Percentiles rank a stretch among this genome's conserved stretches.
phyloP scores from a whole-genome alignment of 805 yeast genomes.

The Cyberlindnera maritima region DNA sequence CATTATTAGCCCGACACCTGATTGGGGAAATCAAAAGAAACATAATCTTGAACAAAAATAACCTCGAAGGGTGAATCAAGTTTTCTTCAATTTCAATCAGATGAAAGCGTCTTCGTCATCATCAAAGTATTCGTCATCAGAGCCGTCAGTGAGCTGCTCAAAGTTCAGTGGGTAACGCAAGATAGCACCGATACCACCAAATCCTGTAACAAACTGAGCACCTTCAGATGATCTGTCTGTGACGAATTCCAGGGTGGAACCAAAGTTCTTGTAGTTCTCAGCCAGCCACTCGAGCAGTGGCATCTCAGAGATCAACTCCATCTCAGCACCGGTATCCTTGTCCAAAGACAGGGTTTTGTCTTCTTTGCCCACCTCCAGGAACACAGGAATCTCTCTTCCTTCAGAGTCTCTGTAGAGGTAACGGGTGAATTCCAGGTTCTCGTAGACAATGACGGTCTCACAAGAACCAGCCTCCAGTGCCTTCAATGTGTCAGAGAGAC shows the following conservation, averaged over 20 bases:
- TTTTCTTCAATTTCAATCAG: slow-evolving; percentile 1
- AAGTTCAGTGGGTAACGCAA: slow-evolving; percentile 96
- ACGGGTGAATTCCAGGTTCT: slow-evolving; percentile 83
- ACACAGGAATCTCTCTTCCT: slow-evolving; percentile 71
- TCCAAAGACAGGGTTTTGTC: slow-evolving; percentile 77
- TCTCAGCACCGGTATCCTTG: slow-evolving; percentile 83
- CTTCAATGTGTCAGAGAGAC: slow-evolving; percentile 93
- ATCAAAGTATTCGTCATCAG: slow-evolving; percentile 84
- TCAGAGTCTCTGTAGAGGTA: slow-evolving; percentile 82
- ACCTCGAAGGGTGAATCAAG: background rate
- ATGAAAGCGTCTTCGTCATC: slow-evolving; percentile 32
- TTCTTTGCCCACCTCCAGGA: slow-evolving; percentile 68
- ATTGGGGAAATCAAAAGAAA: background rate
- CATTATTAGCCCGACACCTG: background rate
- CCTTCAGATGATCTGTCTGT: slow-evolving; percentile 97
- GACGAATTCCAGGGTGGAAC: slow-evolving; percentile 95
- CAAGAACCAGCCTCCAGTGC: slow-evolving; percentile 96
- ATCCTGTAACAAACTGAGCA: slow-evolving; percentile 96
- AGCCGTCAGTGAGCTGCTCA: slow-evolving; percentile 90
- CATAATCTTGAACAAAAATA: background rate
- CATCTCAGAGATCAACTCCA: slow-evolving; percentile 84
- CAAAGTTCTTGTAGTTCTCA: slow-evolving; percentile 89
- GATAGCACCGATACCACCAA: slow-evolving; percentile 98
- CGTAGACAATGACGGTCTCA: slow-evolving; percentile 89
- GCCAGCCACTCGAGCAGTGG: slow-evolving; percentile 96